Base-by-base conservation (phyloP, 345 rosid genomes). In the Brassica carinata region DNA sequence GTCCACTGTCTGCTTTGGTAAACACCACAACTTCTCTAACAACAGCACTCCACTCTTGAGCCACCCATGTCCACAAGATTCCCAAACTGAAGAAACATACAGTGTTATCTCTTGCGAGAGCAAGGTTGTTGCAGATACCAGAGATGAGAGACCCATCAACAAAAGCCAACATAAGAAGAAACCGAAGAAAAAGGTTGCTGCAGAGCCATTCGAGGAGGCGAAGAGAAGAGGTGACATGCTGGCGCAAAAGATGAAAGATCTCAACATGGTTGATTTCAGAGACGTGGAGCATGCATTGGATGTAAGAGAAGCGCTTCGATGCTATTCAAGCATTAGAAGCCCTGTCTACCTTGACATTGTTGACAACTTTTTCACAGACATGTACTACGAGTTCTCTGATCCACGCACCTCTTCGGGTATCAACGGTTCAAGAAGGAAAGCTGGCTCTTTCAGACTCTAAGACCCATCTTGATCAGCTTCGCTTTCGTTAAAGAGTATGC, bases 291-390 rank as follows among this genome's bases (percentile, higher is more conserved):
- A 92, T 57, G 90, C 86, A 4, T 43, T 88, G 83, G 99, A 96
- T 79, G 85, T 93, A 8, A 90, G 86, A 73, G 99, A 96, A 75
- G 98, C 98, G 9, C 84, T 96, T 34, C 90, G 93, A 59, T 93
- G 92, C 76, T 93, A 95, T 74, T 89, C 96, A 23, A 85, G 89
- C 65, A 94, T 93, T 64, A 87, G 77, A 82, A 93, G 99, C 66
- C 98, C 99, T 0, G 93, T 87, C 2, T 93, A 95, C 63, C 87
- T 89, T 33, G 97, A 87, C 76, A 89, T 95, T 64, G 99, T 91
- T 26, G 93, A 93, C 87, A 85, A 79, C 75, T 96, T 95, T 85
- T 93, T 95, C 85, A 85, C 79, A 27, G 92, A 90, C 62, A 89
- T 93, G 93, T 87, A 89, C 79, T 77, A 85, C 13, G 98, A 96